These are phyloP conservation scores for Fusarium sp. DNA, from an alignment of 2,329 filamentous ascomycete species.

Conservation along the genomic window DNA sequence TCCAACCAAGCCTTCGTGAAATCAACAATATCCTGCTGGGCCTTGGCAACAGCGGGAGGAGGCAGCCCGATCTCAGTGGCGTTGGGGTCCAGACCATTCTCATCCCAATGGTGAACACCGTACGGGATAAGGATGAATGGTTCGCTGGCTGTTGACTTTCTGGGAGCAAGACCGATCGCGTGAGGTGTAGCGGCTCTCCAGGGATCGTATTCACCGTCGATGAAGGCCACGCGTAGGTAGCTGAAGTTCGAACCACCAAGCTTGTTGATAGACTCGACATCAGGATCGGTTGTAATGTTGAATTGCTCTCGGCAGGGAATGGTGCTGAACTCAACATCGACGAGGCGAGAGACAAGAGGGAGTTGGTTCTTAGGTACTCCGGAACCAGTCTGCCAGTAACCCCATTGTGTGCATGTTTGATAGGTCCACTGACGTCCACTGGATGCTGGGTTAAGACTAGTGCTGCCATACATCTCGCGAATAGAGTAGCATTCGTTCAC, in stretches of 20 bases:
- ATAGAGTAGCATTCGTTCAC: slow-evolving; percentile 46
- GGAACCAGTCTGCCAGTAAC: slow-evolving; percentile 78
- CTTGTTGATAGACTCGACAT: slow-evolving; percentile 76
- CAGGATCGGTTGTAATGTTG: slow-evolving; percentile 71
- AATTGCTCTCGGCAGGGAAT: slow-evolving; percentile 73
- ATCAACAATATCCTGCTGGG: slow-evolving; percentile 65
- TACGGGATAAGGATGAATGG: slow-evolving; percentile 77
- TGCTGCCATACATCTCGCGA: slow-evolving; percentile 35
- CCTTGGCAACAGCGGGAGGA: slow-evolving; percentile 64
- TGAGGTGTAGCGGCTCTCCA: slow-evolving; percentile 81
- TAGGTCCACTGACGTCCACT: slow-evolving; percentile 58
- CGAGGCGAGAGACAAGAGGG: slow-evolving; percentile 76
- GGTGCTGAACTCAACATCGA: slow-evolving; percentile 70
- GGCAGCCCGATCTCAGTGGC: slow-evolving; percentile 70
- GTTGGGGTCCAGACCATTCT: slow-evolving; percentile 68
- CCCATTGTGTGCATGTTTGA: slow-evolving; percentile 74
- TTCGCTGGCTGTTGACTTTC: slow-evolving; percentile 69
- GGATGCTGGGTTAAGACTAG: slow-evolving; percentile 29
- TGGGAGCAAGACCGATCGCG: slow-evolving; percentile 65
- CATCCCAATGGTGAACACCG: slow-evolving; percentile 86
- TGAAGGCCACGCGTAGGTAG: slow-evolving; percentile 77
- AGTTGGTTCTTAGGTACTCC: slow-evolving; percentile 70
- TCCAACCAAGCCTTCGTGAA: slow-evolving; percentile 75
- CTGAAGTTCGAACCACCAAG: slow-evolving; percentile 78
- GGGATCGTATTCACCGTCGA: slow-evolving; percentile 82